Evolutionary conservation across 345 rosid species (phyloP).

Genomic region (Murraya koenigii): DNA sequence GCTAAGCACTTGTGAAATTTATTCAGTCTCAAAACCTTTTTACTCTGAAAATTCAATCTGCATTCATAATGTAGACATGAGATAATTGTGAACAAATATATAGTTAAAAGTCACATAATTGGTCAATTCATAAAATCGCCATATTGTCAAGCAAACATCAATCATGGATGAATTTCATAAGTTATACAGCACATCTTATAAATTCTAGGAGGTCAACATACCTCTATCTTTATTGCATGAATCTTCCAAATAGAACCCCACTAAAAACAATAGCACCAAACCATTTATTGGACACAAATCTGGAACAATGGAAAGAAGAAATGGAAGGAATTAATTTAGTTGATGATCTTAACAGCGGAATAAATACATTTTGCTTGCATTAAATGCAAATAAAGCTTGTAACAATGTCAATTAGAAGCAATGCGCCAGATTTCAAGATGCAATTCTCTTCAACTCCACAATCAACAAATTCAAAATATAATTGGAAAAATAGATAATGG

Average conservation of each 20-base stretch:
- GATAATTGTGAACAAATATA: not conserved
- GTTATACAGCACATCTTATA: not conserved
- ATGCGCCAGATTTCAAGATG: not conserved
- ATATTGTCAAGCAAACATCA: not conserved
- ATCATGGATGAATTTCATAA: not conserved
- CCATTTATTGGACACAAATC: slow-evolving; percentile 93
- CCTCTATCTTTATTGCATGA: slow-evolving; percentile 21
- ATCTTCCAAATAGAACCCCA: slow-evolving; percentile 72
- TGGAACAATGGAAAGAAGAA: slow-evolving; percentile 26
- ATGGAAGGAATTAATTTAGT: not conserved
- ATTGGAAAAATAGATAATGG: not conserved
- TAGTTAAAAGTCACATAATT: not conserved
- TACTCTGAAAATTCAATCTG: not conserved
- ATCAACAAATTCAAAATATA: not conserved
- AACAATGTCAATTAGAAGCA: not conserved
- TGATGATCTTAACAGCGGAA: not conserved
- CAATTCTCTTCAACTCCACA: not conserved
- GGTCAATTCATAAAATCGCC: not conserved
- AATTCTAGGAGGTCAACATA: not conserved
- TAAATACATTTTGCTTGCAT: not conserved
- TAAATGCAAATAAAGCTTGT: not conserved
- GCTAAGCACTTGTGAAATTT: not conserved
- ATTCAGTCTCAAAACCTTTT: not conserved
- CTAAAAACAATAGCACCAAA: slow-evolving; percentile 77
- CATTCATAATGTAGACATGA: too few species aligned